Evolutionary conservation across 257 asterid genomes (phyloP).

Genomic region (Fraxinus anomala): DNA sequence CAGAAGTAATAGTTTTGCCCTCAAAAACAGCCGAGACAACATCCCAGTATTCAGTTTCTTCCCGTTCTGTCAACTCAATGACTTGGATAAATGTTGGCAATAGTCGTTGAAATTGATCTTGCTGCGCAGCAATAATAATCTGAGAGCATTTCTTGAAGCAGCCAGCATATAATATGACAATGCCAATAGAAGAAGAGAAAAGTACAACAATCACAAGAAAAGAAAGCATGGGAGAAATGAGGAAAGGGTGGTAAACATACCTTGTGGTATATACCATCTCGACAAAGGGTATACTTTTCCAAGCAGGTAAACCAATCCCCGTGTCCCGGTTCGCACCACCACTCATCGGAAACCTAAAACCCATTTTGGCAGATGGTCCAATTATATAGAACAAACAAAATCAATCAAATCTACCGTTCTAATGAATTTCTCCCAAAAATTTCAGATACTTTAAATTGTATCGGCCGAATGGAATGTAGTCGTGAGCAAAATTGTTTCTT

Average conservation of each 20-base stretch:
- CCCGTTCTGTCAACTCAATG: constrained; percentile 76
- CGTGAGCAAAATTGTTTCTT: background rate
- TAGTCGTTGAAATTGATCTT: constrained; percentile 85
- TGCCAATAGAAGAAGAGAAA: constrained; percentile 13
- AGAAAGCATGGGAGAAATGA: background rate
- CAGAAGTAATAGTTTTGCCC: constrained; percentile 58
- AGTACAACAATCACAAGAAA: background rate
- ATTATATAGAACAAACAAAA: constrained; percentile 17
- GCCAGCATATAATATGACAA: constrained; percentile 5
- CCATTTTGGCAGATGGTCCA: constrained; percentile 17
- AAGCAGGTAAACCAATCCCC: constrained; percentile 99
- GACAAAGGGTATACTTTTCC: constrained; percentile 83
- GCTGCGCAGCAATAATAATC: constrained; percentile 46
- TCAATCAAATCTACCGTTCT: constrained; percentile 10
- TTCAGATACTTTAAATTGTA: background rate
- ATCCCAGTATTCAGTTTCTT: constrained; percentile 76
- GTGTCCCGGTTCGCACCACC: constrained; percentile 99
- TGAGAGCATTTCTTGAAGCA: constrained; percentile 10
- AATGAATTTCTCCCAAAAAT: constrained; percentile 16
- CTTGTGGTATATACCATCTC: constrained; percentile 94
- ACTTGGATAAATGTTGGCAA: constrained; percentile 93
- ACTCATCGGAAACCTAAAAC: constrained; percentile 76
- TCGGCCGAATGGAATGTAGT: constrained; percentile 5
- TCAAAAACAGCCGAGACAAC: constrained; percentile 75
- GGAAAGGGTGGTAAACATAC: constrained; percentile 37